phyloP scores from a whole-genome alignment of 768 basidiomycete species.

The Nevesoporus exiguus region DNA sequence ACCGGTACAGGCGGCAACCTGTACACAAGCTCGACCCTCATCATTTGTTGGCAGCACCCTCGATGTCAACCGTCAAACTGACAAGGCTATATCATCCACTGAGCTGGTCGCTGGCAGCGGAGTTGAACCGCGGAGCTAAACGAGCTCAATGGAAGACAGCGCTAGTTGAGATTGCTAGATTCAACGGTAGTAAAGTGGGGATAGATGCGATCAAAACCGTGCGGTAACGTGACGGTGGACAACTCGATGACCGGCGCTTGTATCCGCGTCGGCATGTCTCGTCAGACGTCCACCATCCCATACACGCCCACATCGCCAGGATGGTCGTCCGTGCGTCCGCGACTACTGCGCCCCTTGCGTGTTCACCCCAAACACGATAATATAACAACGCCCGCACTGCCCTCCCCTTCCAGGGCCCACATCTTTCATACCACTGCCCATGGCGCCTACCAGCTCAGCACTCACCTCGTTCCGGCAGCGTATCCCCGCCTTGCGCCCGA shows the following conservation, averaged over 20 bases:
- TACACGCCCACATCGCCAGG: conserved; percentile 15
- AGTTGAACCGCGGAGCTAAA: too few species aligned
- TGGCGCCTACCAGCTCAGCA: conserved; percentile 23
- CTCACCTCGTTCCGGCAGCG: conserved; percentile 30
- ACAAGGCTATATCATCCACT: too few species aligned
- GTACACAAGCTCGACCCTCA: too few species aligned
- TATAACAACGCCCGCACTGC: conserved; percentile 14
- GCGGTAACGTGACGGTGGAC: neutral
- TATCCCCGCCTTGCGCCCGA: conserved; percentile 25
- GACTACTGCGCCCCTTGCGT: conserved; percentile 16
- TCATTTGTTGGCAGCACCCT: too few species aligned
- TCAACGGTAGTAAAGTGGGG: too few species aligned
- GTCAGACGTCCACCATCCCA: conserved; percentile 13
- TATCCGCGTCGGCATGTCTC: neutral
- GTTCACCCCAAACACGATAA: conserved; percentile 10
- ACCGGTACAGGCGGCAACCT: too few species aligned
- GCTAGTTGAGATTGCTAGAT: too few species aligned
- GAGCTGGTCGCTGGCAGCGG: too few species aligned
- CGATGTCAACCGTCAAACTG: too few species aligned
- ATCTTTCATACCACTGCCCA: conserved; percentile 19
- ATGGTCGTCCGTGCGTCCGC: conserved; percentile 23
- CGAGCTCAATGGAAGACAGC: too few species aligned
- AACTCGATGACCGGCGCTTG: neutral
- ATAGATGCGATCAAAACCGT: too few species aligned
- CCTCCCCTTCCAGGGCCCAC: conserved; percentile 17